Evolutionary conservation across 2,329 filamentous ascomycete species (phyloP), one percentile per base, ranked within the genome.

Genomic region (Botryosphaeria agaves): DNA sequence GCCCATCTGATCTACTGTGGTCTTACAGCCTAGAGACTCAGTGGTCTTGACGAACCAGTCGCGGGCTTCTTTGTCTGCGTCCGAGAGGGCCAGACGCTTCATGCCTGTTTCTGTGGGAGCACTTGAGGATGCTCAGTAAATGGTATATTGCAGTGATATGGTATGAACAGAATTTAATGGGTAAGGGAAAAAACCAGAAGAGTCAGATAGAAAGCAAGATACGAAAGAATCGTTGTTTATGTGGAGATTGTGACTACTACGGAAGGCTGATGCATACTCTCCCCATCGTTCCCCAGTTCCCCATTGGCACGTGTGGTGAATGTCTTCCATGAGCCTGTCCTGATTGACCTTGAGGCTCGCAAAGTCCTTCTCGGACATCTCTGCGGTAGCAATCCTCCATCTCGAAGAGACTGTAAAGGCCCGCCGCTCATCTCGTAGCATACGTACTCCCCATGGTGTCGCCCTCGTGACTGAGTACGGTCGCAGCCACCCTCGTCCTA

Each of bases 11-110:
- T 89, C 81, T 1, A 82, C 52, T 0, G 65, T 74, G 5, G 79
- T 61, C 3, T 62, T 60, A 48, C 80, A 87, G 7, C 74, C 76
- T 0, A 84, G 55, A 0, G 55, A 57, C 41, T 68, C 53, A 1
- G 69, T 71, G 0, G 70, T 73, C 12, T 71, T 49, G 0, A 73
- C 63, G 38, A 89, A 84, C 80, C 80, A 89, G 47, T 80, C 70
- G 23, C 81, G 69, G 8, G 67, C 78, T 41, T 67, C 52, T 44
- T 75, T 79, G 47, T 87, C 81, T 2, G 70, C 59, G 41, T 84
- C 71, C 2, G 73, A 74, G 14, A 87, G 62, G 3, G 78, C 60
- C 1, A 87, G 66, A 2, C 81, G 72, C 16, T 70, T 67, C 80
- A 87, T 87, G 34, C 81, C 81, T 1, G 74, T 79, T 34, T 84